phyloP scores from a whole-genome alignment of 176 grass and related monocot species.

The Bromus sterilis region DNA sequence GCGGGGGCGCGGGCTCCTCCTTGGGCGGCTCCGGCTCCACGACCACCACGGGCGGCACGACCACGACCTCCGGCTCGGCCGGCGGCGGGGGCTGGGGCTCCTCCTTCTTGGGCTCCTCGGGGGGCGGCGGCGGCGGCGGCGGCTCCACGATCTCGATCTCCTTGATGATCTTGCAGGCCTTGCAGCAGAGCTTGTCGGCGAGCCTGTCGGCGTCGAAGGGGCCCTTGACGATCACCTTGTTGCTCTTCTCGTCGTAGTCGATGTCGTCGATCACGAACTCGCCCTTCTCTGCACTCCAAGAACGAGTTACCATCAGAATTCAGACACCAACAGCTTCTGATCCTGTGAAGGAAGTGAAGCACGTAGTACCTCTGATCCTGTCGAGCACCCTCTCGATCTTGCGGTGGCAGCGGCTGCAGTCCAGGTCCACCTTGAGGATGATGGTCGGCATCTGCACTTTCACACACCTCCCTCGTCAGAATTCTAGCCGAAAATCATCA shows the following conservation, averaged over 20 bases:
- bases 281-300: constrained; percentile 34
- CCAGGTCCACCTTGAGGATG: constrained; percentile 70
- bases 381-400: constrained; percentile 61
- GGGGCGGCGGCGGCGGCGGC: constrained; percentile 27
- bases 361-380: constrained; percentile 64
- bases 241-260: constrained; percentile 69
- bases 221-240: constrained; percentile 55
- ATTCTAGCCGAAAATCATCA: neutral
- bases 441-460: constrained; percentile 52
- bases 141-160: constrained; percentile 64
- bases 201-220: constrained; percentile 67
- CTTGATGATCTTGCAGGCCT: constrained; percentile 90
- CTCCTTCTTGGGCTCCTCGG: neutral
- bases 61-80: neutral
- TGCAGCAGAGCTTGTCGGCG: constrained; percentile 73
- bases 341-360: too few species aligned
- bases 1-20: neutral
- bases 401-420: constrained; percentile 44
- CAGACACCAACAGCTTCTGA: too few species aligned
- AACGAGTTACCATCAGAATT: neutral
- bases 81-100: neutral
- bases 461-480: constrained; percentile 3
- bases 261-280: constrained; percentile 59
- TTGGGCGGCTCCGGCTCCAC: neutral
- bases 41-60: neutral